Base-by-base conservation (phyloP, 805 yeast species). In the Myxozyma sirexii region DNA sequence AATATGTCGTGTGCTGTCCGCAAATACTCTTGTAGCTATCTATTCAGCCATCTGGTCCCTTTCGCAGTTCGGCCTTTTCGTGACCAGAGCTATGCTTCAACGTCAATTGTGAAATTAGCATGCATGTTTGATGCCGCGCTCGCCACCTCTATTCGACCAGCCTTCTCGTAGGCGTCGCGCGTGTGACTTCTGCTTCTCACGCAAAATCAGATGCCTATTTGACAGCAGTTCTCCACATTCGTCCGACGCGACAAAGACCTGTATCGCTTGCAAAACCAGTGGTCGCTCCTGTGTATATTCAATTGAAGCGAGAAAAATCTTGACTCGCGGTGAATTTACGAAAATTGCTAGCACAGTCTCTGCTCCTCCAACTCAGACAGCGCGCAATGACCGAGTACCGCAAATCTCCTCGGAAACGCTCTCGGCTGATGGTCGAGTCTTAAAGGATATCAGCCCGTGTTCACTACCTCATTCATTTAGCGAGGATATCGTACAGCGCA, bases 81-180 rank as follows among this genome's bases (percentile, higher is more conserved):
- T 10, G 10, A 29, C 10, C 33, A 29, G 33, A 7, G 17, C 35
- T 12, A 19, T 45, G 38, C 13, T 6, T 12, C 19, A 29, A 6
- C 10, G 10, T 29, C 33, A 29, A 10, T 29, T 29, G 10, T 29
- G 33, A 29, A 29, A 29, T 29, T 29, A 10, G 10, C 10, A 29
- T 29, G 10, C 12, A 24, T n/a, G 27, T 33, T 33, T n/a, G 19
- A 47, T 47, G 51, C 51, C 51, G n/a, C 51, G 33, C 27, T 33
- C 51, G 21, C 41, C 45, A 2, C 39, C 51, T 10, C 29, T 41
- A 7, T 47, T 31, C 19, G 50, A 53, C 56, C 56, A 53, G 48
- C 50, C 56, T 13, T 43, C 56, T 15, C 49, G 56, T 31, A 44
- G 56, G 44, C 56, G 56, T 24, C 49, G 56, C 12, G 56, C 56